Evolutionary conservation across 2,329 filamentous ascomycete genomes (phyloP).

Genomic region (Rhynchosporium agropyri): DNA sequence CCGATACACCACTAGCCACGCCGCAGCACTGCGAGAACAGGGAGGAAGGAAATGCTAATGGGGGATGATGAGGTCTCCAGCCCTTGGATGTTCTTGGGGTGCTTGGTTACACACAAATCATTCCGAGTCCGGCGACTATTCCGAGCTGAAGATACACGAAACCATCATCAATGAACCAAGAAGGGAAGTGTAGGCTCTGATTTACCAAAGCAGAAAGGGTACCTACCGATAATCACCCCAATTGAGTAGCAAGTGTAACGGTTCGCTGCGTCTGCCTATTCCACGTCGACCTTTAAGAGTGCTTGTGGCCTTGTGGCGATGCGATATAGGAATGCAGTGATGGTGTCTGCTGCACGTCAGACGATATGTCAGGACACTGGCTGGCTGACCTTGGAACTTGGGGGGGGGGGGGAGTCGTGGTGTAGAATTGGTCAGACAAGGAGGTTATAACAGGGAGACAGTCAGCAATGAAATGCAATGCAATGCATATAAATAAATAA

Average conservation of each 20-base stretch:
- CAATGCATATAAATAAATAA: too few species aligned
- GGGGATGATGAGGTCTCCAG: conserved; percentile 1
- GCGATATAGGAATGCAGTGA: background rate
- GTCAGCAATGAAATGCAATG: too few species aligned
- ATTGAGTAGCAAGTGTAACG: conserved; percentile 4
- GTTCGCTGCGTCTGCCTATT: background rate
- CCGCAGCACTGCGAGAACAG: conserved; percentile 5
- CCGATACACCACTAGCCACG: background rate
- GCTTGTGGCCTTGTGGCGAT: background rate
- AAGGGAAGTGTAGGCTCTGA: background rate
- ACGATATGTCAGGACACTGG: conserved; percentile 5
- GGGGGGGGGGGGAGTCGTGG: background rate
- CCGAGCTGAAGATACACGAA: conserved; percentile 1
- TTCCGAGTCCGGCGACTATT: conserved; percentile 1
- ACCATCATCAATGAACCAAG: background rate
- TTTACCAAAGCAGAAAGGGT: conserved; percentile 4
- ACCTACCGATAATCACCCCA: conserved; percentile 14
- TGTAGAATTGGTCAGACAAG: background rate
- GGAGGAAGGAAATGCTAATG: background rate
- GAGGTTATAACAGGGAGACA: too few species aligned
- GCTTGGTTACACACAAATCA: conserved; percentile 1
- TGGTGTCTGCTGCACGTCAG: background rate
- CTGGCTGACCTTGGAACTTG: background rate
- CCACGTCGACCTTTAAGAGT: background rate
- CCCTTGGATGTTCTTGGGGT: conserved; percentile 6